A percentile compares a stretch with the other conserved stretches of the same genome.
Evolutionary conservation across 768 basidiomycete genomes (phyloP).

Genomic region (Saitozyma sp.): DNA sequence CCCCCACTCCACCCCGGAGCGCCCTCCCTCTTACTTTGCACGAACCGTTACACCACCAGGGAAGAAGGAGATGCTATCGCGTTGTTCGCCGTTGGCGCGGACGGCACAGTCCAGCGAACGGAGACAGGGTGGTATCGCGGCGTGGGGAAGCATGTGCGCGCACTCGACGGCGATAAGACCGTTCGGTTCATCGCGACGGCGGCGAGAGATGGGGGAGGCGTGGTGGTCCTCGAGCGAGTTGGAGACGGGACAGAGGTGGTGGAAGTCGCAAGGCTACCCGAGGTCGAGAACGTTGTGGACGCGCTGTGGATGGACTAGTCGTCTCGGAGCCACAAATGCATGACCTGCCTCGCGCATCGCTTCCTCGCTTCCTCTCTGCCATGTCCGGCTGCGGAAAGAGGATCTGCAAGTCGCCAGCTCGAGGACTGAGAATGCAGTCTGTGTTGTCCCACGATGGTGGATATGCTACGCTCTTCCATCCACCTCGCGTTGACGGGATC

Average conservation of each 20-base stretch:
- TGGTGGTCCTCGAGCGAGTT: slow-evolving; percentile 2
- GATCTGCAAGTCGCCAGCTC: too few species aligned
- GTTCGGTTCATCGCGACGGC: slow-evolving; percentile 6
- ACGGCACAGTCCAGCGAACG: slow-evolving; percentile 4
- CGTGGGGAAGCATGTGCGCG: slow-evolving; percentile 6
- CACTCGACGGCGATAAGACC: background rate
- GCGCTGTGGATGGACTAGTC: slow-evolving; percentile 5
- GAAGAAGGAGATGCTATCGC: slow-evolving; percentile 9
- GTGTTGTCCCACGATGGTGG: too few species aligned
- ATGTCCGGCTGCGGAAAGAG: too few species aligned
- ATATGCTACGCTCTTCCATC: too few species aligned
- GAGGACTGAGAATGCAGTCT: too few species aligned
- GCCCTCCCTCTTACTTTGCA: slow-evolving; percentile 9
- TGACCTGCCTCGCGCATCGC: too few species aligned
- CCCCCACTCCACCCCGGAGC: background rate
- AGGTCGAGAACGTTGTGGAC: slow-evolving; percentile 4
- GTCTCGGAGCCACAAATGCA: too few species aligned
- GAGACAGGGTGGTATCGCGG: slow-evolving; percentile 3
- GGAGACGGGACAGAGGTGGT: slow-evolving; percentile 2
- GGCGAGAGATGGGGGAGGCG: slow-evolving; percentile 10
- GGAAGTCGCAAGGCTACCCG: slow-evolving; percentile 6
- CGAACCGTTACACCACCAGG: slow-evolving; percentile 7
- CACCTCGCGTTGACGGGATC: too few species aligned
- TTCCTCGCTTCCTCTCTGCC: too few species aligned
- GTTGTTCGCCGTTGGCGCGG: slow-evolving; percentile 3